These are phyloP conservation scores for Solanum clarkiae DNA, from an alignment of 257 asterid species.

Conservation along the genomic window DNA sequence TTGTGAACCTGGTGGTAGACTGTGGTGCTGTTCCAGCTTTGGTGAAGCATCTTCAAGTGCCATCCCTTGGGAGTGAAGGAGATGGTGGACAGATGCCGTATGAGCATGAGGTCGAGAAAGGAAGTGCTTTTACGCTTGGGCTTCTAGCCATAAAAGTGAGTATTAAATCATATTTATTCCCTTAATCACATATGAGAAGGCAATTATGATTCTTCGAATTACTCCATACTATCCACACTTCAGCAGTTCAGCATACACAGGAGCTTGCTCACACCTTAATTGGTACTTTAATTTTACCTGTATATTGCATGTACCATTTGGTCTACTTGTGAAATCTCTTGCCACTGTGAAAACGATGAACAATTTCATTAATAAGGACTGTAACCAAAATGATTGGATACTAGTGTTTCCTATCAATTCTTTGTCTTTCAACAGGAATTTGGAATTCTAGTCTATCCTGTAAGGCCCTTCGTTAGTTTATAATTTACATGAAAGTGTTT, in stretches of 20 bases:
- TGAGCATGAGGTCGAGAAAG: constrained; percentile 97
- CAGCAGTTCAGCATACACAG: background rate
- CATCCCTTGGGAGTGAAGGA: constrained; percentile 34
- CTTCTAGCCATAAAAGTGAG: constrained; percentile 89
- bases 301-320: background rate
- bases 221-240: background rate
- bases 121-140: constrained; percentile 96
- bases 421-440: background rate
- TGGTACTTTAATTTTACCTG: background rate
- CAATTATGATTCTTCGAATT: background rate
- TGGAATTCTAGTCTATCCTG: background rate
- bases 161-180: background rate
- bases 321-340: background rate
- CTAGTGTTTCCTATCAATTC: background rate
- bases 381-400: background rate
- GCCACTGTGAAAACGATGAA: background rate
- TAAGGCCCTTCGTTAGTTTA: background rate
- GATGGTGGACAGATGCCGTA: constrained; percentile 33
- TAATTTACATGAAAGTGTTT: background rate
- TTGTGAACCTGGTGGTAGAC: constrained; percentile 74
- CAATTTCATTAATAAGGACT: background rate
- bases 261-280: background rate
- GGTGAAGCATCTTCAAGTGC: constrained; percentile 72
- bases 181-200: background rate
- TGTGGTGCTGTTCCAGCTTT: constrained; percentile 85